Evolutionary conservation across 2,329 filamentous ascomycete genomes (phyloP).

Genomic region (Diaporthe sp.): DNA sequence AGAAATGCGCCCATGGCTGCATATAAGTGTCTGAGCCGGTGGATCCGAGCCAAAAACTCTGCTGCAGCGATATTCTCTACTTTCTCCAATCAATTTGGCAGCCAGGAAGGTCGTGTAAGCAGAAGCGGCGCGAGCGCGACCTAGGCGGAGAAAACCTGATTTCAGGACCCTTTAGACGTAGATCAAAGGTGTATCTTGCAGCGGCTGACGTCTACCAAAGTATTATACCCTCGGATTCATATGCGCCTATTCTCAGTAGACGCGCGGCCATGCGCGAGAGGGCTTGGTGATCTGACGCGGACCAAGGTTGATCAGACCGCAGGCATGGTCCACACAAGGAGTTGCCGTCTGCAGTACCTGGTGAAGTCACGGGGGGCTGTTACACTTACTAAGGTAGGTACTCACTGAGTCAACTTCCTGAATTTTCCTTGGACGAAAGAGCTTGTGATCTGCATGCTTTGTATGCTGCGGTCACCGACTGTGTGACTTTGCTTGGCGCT

Average conservation of each 20-base stretch:
- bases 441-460: slow-evolving; percentile 11
- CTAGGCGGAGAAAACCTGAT: slow-evolving; percentile 6
- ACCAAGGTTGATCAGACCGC: neutral
- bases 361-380: neutral
- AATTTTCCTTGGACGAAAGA: neutral
- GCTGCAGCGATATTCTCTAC: neutral
- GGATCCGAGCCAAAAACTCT: slow-evolving; percentile 24
- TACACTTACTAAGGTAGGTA: neutral
- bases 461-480: neutral
- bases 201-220: neutral
- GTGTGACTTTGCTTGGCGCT: slow-evolving; percentile 17
- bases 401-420: slow-evolving; percentile 3
- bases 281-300: neutral
- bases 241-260: slow-evolving; percentile 26
- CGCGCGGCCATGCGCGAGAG: neutral
- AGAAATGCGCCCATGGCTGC: neutral
- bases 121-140: neutral
- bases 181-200: slow-evolving; percentile 25
- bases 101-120: neutral
- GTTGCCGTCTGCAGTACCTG: neutral
- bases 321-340: neutral
- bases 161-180: neutral
- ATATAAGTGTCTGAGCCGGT: slow-evolving; percentile 15
- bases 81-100: neutral
- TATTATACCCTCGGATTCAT: neutral